These are phyloP conservation scores for Euphorbia lathyris DNA, from an alignment of 345 rosid species.

Conservation along the genomic window DNA sequence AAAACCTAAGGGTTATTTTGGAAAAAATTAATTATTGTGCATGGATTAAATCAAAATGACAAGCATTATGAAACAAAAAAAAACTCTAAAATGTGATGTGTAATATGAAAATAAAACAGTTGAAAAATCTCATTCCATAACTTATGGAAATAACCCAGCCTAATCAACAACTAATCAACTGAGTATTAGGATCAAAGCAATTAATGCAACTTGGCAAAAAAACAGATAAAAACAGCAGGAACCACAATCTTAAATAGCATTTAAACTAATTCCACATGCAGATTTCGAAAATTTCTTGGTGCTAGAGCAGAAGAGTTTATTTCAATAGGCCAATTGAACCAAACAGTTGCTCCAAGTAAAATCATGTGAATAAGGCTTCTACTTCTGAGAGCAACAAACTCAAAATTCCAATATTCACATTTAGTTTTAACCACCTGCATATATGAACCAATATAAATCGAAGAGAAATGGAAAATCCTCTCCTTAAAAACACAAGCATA, in stretches of 20 bases:
- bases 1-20: too few relatives aligned
- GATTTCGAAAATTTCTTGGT: neutral
- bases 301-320: neutral
- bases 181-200: neutral
- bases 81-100: too few relatives aligned
- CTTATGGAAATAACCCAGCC: neutral
- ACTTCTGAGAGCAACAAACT: neutral
- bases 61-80: too few relatives aligned
- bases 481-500: too few relatives aligned
- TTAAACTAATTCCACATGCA: neutral
- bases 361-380: neutral
- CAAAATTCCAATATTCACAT: neutral
- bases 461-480: neutral
- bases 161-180: neutral
- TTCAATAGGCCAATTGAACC: neutral
- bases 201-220: neutral
- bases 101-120: too few relatives aligned
- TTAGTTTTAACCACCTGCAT: neutral
- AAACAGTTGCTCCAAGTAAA: neutral
- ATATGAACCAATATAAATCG: neutral
- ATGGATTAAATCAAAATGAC: too few relatives aligned
- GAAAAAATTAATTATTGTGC: too few relatives aligned
- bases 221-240: neutral
- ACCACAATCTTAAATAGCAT: neutral
- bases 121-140: neutral